A percentile compares a stretch with the other conserved stretches of the same genome.
Conservation (phyloP, 352 stramenopile genomes). For the Globisporangium paddicum region DNA sequence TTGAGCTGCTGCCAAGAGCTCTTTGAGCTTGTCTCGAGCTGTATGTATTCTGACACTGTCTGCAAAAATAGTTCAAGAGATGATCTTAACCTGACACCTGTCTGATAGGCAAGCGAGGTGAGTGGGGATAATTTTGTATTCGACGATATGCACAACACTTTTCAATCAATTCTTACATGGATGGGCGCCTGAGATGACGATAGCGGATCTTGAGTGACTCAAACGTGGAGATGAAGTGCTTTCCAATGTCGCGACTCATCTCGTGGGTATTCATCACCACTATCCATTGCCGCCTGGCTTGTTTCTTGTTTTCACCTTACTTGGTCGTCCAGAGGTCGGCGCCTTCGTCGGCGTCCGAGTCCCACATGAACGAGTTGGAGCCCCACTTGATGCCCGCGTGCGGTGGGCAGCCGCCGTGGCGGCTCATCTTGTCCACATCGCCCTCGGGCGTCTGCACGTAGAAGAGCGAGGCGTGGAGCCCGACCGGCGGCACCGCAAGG, state of each 20-base stretch:
- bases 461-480: conserved; percentile 77
- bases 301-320: conserved; percentile 24
- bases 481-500: conserved; percentile 62
- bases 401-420: conserved; percentile 79
- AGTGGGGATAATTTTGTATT: neutral
- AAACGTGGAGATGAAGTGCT: neutral
- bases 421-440: conserved; percentile 70
- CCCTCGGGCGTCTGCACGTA: conserved; percentile 81
- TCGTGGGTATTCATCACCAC: no score
- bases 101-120: neutral
- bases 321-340: conserved; percentile 77
- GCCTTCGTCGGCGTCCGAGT: conserved; percentile 78
- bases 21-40: neutral
- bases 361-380: conserved; percentile 86
- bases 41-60: neutral
- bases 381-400: conserved; percentile 85
- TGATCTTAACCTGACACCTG: neutral
- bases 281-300: neutral
- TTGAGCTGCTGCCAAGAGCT: neutral
- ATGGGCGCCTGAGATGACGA: neutral
- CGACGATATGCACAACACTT: neutral
- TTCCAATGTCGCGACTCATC: no score
- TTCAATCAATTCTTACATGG: conserved; percentile 7
- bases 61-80: neutral
- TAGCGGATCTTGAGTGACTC: neutral